These are phyloP conservation scores for Daedaleopsis nitida DNA, from an alignment of 768 basidiomycete genomes.

Conservation along the genomic window DNA sequence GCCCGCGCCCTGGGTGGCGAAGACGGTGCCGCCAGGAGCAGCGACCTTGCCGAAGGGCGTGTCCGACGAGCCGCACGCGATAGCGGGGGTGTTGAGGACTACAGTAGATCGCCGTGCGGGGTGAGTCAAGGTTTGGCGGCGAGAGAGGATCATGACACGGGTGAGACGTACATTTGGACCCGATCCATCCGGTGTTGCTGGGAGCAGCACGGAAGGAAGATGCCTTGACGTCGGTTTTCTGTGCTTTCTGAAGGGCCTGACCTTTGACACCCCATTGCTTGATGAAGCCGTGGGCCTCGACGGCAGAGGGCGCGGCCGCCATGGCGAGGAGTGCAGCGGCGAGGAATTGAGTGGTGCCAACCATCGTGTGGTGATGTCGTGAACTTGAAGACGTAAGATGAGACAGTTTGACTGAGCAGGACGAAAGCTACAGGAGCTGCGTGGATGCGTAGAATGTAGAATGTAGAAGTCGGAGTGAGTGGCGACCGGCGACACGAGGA, in stretches of 20 bases:
- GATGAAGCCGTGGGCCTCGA: slow-evolving; percentile 2
- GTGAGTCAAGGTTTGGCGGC: background rate
- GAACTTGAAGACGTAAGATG: background rate
- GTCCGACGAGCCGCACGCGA: background rate
- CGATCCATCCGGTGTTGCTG: background rate
- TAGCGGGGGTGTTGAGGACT: background rate
- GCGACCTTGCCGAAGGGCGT: background rate
- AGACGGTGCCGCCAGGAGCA: background rate
- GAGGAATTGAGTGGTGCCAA: background rate
- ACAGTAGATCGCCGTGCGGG: background rate
- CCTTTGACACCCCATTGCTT: background rate
- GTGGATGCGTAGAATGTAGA: background rate
- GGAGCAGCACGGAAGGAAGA: background rate
- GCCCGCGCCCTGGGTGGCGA: background rate
- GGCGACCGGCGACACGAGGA: background rate
- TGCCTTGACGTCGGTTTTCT: background rate
- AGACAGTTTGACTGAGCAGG: background rate
- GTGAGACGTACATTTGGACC: background rate
- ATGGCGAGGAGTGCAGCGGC: background rate
- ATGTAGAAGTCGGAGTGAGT: background rate
- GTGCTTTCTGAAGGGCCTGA: background rate
- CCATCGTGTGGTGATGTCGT: background rate
- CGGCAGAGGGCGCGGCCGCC: background rate
- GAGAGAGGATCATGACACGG: background rate
- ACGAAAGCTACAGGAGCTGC: background rate